phyloP scores from a whole-genome alignment of 345 rosid species.

The Moricandia arvensis region DNA sequence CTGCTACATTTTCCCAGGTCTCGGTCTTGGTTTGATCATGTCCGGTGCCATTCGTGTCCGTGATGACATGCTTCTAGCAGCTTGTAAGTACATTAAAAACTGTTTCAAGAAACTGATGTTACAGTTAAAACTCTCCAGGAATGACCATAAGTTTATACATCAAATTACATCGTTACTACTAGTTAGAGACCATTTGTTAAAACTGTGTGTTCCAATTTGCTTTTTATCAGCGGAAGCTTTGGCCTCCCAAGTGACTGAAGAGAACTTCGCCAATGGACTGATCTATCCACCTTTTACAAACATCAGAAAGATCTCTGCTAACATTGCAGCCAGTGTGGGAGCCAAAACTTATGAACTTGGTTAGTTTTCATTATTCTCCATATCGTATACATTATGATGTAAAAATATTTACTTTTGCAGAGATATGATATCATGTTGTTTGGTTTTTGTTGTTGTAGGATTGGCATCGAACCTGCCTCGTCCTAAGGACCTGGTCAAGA shows the following conservation, averaged over 20 bases:
- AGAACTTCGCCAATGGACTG: conserved; percentile 57
- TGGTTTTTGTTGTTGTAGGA: conserved; percentile 42
- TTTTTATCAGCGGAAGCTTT: conserved; percentile 74
- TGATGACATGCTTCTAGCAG: conserved; percentile 96
- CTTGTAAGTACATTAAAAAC: conserved; percentile 59
- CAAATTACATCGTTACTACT: background rate
- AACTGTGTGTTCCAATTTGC: background rate
- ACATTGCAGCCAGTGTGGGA: conserved; percentile 84
- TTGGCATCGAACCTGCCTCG: conserved; percentile 88
- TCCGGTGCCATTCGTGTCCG: conserved; percentile 89
- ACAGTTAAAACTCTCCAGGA: background rate
- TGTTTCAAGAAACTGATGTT: conserved; percentile 5
- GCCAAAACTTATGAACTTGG: conserved; percentile 91
- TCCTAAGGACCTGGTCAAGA: conserved; percentile 70
- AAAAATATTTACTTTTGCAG: background rate
- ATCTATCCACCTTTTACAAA: conserved; percentile 87
- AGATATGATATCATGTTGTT: background rate
- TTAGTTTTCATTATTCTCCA: conserved; percentile 36
- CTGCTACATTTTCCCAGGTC: conserved; percentile 91
- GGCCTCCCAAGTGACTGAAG: conserved; percentile 72
- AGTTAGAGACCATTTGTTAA: background rate
- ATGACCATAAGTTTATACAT: background rate
- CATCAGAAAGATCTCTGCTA: conserved; percentile 89
- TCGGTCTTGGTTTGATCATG: conserved; percentile 91
- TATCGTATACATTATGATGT: background rate